Evolutionary conservation across 2,329 filamentous ascomycete genomes (phyloP).

Genomic region (Karstenula rhodostoma): DNA sequence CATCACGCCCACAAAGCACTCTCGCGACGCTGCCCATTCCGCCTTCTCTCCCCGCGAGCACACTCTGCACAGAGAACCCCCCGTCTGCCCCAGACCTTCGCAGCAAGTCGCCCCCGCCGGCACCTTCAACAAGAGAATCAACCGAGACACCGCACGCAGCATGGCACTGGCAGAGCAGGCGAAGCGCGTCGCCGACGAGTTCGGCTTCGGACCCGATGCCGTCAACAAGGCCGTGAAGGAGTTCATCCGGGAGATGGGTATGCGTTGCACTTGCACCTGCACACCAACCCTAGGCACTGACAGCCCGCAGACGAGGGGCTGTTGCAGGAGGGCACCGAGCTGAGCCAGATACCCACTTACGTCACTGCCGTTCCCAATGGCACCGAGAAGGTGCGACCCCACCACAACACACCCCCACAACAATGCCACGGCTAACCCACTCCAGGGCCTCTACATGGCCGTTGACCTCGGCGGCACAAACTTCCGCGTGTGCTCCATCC

Average conservation of each 20-base stretch:
- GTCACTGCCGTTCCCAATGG: conserved; percentile 96
- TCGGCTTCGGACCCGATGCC: conserved; percentile 81
- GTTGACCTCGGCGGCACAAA: conserved; percentile 99
- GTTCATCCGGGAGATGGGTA: conserved; percentile 86
- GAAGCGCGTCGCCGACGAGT: conserved; percentile 80
- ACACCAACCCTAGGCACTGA: conserved; percentile 22
- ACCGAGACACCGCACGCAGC: conserved; percentile 50
- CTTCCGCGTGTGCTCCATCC: conserved; percentile 95
- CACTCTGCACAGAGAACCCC: conserved; percentile 34
- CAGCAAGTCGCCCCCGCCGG: conserved; percentile 38
- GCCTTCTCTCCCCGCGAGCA: conserved; percentile 35
- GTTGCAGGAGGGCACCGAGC: conserved; percentile 75
- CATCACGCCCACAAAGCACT: conserved; percentile 33
- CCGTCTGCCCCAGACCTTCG: conserved; percentile 39
- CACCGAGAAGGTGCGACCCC: conserved; percentile 81
- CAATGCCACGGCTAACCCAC: conserved; percentile 85
- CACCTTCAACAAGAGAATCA: conserved; percentile 48
- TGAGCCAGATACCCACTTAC: conserved; percentile 97
- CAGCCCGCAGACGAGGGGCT: conserved; percentile 76
- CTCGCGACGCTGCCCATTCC: conserved; percentile 19
- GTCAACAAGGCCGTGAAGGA: conserved; percentile 83
- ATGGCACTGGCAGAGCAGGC: conserved; percentile 72
- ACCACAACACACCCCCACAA: conserved; percentile 65
- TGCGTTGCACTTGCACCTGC: conserved; percentile 19
- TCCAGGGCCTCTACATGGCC: conserved; percentile 91